Evolutionary conservation across 2,329 filamentous ascomycete genomes (phyloP), one percentile per base, ranked within the genome.

Genomic region (Cytospora mali): DNA sequence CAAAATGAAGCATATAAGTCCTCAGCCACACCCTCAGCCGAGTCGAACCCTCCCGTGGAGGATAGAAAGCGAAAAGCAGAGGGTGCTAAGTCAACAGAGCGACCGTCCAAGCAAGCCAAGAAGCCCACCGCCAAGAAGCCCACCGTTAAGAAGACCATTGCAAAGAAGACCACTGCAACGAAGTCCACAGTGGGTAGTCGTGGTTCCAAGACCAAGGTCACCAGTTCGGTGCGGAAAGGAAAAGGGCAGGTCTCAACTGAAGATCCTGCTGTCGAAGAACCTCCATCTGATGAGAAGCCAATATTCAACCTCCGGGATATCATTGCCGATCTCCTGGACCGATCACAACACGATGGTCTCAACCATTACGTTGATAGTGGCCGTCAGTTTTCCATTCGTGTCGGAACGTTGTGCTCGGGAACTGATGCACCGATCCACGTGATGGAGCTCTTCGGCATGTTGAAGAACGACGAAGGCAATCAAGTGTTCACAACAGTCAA

Each of bases 331-430:
- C 28, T 65, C 25, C 29, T 58, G 6, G 23, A 46, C 4, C 25
- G 25, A n/a, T 31, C 63, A 13, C 21, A 16, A 6, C 9, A 6
- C 25, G 10, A 25, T n/a, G 64, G 64, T 3, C 25, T 65, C 21
- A 11, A 31, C 10, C 31, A 51, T 28, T 65, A 25, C 52, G 35
- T 48, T 13, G 21, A 58, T 5, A 35, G 10, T 18, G 33, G 42
- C 9, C 48, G 35, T 21, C 46, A 57, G 39, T 60, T 51, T 52
- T 63, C 21, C 48, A 59, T 27, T 29, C 62, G 58, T n/a, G 69
- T 93, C 28, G 89, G 82, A 0, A 94, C 91, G 0, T 85, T 93
- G 78, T 93, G 90, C 71, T 93, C 90, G 1, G 91, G 91, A 0
- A 93, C 91, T 0, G 91, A 94, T 68, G 86, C 86, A 5, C 91